Evolutionary conservation across 139 green algal genomes (phyloP), one percentile per base, ranked within the genome.

Genomic region (Ettlia oleoabundans): DNA sequence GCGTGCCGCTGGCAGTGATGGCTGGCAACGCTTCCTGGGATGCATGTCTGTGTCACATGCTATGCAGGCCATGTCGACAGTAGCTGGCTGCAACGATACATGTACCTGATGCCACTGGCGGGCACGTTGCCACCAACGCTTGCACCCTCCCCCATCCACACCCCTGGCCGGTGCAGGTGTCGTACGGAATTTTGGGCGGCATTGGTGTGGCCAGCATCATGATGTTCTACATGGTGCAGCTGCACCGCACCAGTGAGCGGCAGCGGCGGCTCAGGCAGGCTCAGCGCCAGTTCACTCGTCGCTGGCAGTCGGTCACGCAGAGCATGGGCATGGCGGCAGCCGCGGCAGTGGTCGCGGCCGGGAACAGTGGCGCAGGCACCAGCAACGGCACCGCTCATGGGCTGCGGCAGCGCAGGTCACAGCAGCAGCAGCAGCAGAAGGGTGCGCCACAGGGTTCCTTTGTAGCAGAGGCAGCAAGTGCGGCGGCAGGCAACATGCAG

Each of bases 161-260:
- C n/a, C n/a, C n/a, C n/a, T n/a, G n/a, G n/a, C n/a, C n/a, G n/a
- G 61, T 67, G 10, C 61, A 13, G n/a, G 38, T 86, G 0, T 86
- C 82, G 19, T 86, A 86, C 82, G 55, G 64, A 22, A 55, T 86
- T 22, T 42, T 86, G 68, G 82, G 28, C 32, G 32, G 75, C 47
- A 75, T 86, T n/a, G 82, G 72, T 13, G n/a, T 86, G 30, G 22
- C 21, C 24, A 51, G 22, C 58, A 82, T 86, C 66, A 9, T 66
- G 6, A 69, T 76, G 3, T 86, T 72, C 58, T 64, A 33, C 32
- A 67, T 86, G 55, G 67, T 78, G 21, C 61, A 65, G 30, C 51
- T 74, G 69, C 80, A 77, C 51, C 55, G 80, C 33, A 55, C 63
- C n/a, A 19, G n/a, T 18, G 61, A 82, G 61, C 58, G 61, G 7